These are phyloP conservation scores for Ogataea hybrid DNA, from an alignment of 1,139 yeast genomes.

Conservation along the genomic window DNA sequence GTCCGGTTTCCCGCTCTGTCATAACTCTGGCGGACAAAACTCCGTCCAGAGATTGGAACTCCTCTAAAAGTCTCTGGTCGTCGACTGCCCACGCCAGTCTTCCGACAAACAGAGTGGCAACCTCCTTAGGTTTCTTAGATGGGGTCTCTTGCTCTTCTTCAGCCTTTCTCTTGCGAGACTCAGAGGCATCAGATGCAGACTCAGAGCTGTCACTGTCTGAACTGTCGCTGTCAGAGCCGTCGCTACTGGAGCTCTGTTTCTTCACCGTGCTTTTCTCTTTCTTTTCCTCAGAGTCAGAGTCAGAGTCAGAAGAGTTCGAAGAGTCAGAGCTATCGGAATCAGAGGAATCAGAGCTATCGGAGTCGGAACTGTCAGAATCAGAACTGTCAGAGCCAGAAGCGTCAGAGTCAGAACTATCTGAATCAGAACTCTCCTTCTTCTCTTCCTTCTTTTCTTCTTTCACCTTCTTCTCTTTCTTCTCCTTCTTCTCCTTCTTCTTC, in stretches of 20 bases:
- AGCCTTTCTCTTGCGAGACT: constrained; percentile 40
- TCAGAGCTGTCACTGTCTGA: constrained; percentile 27
- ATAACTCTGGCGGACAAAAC: constrained; percentile 88
- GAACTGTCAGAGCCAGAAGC: constrained; percentile 1
- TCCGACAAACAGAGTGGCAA: constrained; percentile 93
- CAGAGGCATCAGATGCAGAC: constrained; percentile 29
- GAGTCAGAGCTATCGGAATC: constrained; percentile 32
- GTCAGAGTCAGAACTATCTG: constrained; percentile 2
- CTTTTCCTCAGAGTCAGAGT: constrained; percentile 19
- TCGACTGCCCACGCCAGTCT: constrained; percentile 97
- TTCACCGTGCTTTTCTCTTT: background rate
- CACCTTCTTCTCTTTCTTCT: too few relatives aligned
- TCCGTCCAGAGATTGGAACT: constrained; percentile 82
- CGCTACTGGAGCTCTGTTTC: background rate
- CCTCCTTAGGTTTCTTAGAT: constrained; percentile 46
- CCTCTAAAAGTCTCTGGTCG: constrained; percentile 87
- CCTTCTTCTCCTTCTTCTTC: too few relatives aligned
- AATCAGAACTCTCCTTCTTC: background rate
- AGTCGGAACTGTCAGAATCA: constrained; percentile 14
- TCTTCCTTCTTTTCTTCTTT: too few relatives aligned
- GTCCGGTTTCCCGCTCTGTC: constrained; percentile 87
- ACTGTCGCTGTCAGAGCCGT: constrained; percentile 21
- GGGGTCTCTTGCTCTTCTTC: constrained; percentile 34
- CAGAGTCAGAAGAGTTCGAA: constrained; percentile 31
- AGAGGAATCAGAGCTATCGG: constrained; percentile 31